These are phyloP conservation scores for Pichia sp. DNA, from an alignment of 1,139 yeast genomes.

Conservation along the genomic window DNA sequence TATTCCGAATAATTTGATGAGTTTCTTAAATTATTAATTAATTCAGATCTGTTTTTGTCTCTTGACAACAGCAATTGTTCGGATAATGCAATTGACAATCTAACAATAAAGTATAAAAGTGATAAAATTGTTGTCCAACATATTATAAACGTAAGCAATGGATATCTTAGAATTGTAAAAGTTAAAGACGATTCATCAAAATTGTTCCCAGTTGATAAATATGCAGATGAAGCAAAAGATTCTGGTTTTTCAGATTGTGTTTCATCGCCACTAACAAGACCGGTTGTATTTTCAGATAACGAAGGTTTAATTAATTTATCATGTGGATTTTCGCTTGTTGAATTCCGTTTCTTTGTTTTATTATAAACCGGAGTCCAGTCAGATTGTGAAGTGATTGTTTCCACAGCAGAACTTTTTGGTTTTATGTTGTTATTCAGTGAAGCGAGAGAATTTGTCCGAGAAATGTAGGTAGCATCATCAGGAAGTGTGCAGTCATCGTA, in stretches of 20 bases:
- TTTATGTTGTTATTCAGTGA: constrained; percentile 1
- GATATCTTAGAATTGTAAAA: constrained; percentile 59
- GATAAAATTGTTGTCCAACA: constrained; percentile 52
- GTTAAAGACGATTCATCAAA: constrained; percentile 40
- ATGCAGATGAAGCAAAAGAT: constrained; percentile 17
- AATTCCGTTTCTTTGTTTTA: constrained; percentile 19
- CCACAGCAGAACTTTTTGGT: constrained; percentile 28
- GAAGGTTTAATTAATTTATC: too few species aligned
- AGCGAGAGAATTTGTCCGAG: constrained; percentile 15
- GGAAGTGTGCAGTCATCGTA: constrained; percentile 23
- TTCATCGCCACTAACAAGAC: background rate
- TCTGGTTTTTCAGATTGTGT: background rate
- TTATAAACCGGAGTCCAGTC: constrained; percentile 63
- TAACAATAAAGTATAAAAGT: constrained; percentile 43
- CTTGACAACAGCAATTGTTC: constrained; percentile 50
- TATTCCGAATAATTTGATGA: constrained; percentile 56
- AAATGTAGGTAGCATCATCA: constrained; percentile 1
- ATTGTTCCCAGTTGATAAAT: constrained; percentile 13
- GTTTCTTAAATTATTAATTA: constrained; percentile 45
- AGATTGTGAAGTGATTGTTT: constrained; percentile 49
- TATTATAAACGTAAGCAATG: constrained; percentile 46
- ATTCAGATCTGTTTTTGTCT: constrained; percentile 50
- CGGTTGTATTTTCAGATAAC: constrained; percentile 1
- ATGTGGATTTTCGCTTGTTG: too few species aligned
- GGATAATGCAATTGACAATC: constrained; percentile 59